phyloP scores from a whole-genome alignment of 345 rosid species.

The Streptanthus diversifolius region DNA sequence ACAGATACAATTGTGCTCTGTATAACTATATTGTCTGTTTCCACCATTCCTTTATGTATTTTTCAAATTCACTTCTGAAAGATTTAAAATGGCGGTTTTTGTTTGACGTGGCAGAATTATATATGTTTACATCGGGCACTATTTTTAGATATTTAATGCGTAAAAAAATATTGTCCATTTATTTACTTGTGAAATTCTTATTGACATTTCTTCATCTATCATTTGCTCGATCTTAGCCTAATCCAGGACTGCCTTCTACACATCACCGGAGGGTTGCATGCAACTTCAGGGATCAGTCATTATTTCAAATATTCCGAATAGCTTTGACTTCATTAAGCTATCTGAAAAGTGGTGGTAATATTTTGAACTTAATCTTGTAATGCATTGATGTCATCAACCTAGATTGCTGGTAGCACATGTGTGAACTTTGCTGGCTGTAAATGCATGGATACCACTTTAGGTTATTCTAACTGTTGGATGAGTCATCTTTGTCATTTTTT shows the following conservation, averaged over 20 bases:
- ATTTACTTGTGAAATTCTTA: background rate
- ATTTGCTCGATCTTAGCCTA: slow-evolving; percentile 52
- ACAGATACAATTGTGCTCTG: background rate
- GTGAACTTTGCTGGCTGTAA: background rate
- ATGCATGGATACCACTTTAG: slow-evolving; percentile 1
- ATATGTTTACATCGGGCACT: background rate
- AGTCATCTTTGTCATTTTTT: slow-evolving; percentile 6
- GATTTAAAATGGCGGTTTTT: background rate
- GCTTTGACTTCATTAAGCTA: slow-evolving; percentile 83
- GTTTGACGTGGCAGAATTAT: background rate
- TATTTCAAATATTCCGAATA: slow-evolving; percentile 89
- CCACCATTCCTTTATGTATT: background rate
- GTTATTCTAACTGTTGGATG: background rate
- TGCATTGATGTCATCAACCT: slow-evolving; percentile 5
- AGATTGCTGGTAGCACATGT: background rate
- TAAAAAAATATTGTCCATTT: background rate
- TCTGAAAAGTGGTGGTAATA: slow-evolving; percentile 88
- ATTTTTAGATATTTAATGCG: background rate
- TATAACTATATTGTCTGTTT: slow-evolving; percentile 7
- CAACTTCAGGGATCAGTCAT: slow-evolving; percentile 90
- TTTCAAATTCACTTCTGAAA: background rate
- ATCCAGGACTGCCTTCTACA: slow-evolving; percentile 74
- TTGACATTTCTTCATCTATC: slow-evolving; percentile 30
- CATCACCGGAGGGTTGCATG: slow-evolving; percentile 90
- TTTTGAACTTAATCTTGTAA: slow-evolving; percentile 1